phyloP scores from a whole-genome alignment of 805 yeast species.

The Kodamaea neixiangensis region DNA sequence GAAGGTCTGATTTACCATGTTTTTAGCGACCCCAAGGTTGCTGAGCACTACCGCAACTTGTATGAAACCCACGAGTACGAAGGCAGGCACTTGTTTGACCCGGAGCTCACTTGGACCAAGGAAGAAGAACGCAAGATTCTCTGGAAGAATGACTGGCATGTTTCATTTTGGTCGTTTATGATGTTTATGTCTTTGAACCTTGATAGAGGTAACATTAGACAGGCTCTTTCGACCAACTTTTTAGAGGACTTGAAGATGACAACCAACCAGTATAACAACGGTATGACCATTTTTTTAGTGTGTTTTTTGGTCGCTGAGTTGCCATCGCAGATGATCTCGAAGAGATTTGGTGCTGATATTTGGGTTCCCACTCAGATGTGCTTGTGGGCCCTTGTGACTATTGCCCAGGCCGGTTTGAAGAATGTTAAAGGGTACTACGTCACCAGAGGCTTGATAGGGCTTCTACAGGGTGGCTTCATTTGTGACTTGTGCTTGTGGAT shows the following conservation, averaged over 20 bases:
- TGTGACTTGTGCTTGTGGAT: conserved; percentile 34
- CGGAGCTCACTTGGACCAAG: conserved; percentile 33
- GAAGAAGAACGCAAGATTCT: conserved; percentile 38
- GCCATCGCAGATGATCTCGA: conserved; percentile 68
- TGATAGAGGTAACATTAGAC: conserved; percentile 26
- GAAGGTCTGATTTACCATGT: neutral
- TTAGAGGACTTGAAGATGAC: conserved; percentile 41
- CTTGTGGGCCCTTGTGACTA: conserved; percentile 27
- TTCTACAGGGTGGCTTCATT: conserved; percentile 38
- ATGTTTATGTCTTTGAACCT: conserved; percentile 29
- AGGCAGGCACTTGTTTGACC: conserved; percentile 35
- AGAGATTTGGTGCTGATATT: conserved; percentile 56
- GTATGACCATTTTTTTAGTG: conserved; percentile 54
- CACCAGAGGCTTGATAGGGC: conserved; percentile 33
- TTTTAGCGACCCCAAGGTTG: conserved; percentile 22
- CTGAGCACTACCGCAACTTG: conserved; percentile 29
- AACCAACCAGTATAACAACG: conserved; percentile 61
- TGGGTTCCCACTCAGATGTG: conserved; percentile 29
- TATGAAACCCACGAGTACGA: conserved; percentile 37
- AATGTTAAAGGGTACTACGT: conserved; percentile 26
- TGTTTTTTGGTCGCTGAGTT: conserved; percentile 59
- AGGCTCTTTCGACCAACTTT: conserved; percentile 26
- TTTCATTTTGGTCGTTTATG: conserved; percentile 56
- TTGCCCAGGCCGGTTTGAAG: conserved; percentile 27
- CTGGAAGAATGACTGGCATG: conserved; percentile 47